A percentile compares a stretch with the other conserved stretches of the same genome.
phyloP scores from a whole-genome alignment of 2,329 filamentous ascomycete species.

The Celoporthe dispersa region DNA sequence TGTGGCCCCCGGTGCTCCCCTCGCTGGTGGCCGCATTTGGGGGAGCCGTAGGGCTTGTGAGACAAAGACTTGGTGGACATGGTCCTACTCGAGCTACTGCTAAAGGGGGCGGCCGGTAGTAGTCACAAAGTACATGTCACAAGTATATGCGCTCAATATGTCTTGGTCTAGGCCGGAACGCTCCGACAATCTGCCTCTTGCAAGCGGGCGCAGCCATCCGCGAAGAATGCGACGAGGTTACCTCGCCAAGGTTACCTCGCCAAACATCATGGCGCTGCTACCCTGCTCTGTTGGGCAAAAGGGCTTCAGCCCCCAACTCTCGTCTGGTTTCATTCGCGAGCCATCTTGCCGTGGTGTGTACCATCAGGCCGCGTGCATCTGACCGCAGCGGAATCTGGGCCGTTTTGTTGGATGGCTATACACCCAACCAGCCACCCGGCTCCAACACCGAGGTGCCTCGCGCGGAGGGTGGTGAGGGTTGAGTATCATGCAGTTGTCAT shows the following conservation, averaged over 20 bases:
- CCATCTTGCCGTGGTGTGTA: background rate
- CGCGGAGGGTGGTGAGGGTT: too few species aligned
- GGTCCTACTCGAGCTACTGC: background rate
- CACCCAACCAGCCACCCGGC: background rate
- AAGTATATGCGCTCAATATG: too few species aligned
- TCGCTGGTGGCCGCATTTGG: background rate
- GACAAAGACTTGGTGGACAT: background rate
- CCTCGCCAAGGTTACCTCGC: too few species aligned
- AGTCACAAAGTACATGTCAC: too few species aligned
- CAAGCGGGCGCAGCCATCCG: background rate
- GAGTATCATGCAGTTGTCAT: too few species aligned
- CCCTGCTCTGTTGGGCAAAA: too few species aligned
- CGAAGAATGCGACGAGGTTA: background rate
- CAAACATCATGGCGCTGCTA: background rate
- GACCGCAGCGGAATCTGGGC: background rate
- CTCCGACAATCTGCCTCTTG: background rate
- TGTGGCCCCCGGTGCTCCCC: background rate
- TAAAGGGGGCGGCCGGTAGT: background rate
- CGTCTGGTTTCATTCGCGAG: background rate
- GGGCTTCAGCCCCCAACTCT: background rate
- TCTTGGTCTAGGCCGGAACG: background rate
- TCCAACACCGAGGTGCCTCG: background rate
- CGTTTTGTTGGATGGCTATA: background rate
- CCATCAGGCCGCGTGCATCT: background rate
- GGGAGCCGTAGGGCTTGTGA: background rate